Base-by-base conservation (phyloP, 805 yeast genomes). In the Candida saitoana region DNA sequence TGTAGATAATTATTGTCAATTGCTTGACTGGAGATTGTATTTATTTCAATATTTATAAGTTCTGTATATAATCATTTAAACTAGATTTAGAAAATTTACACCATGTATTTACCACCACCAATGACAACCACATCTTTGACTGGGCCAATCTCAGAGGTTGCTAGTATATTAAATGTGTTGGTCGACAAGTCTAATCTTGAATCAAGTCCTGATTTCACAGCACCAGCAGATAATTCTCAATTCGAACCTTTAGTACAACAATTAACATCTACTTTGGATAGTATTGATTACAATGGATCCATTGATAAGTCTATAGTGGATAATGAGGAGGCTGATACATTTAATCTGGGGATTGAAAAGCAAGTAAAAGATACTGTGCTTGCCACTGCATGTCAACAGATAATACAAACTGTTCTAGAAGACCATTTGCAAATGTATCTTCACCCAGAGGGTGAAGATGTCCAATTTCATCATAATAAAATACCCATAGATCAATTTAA, bases 281-380 rank as follows among this genome's bases (percentile, higher is more conserved):
- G 22, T 8, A 12, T 36, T 20, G 31, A 22, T 16, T 12, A 20
- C 14, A 30, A 36, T 24, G 24, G 25, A n/a, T 4, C 38, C 19
- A 36, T 36, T 18, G 38, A 36, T 16, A 24, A 36, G 31, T 22
- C 38, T 3, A 9, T 29, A 29, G 14, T 36, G 12, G 24, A 17
- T 12, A 36, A 29, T 17, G 44, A 45, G 8, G 15, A 38, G 5
- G 31, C 39, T 14, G 40, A 45, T 18, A 46, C 45, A 5, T 65
- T 63, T 47, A 57, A 62, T 37, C 42, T 42, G 1, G 54, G 50
- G 1, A 41, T 63, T 16, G 51, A 47, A 12, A 47, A 45, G n/a
- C 54, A 50, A 32, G 42, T 56, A 3, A 46, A 45, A n/a, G 59
- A 56, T 8, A 51, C 50, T 16, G 43, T 63, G 3, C 29, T 56